A percentile compares a stretch with the other conserved stretches of the same genome.
Conservation (phyloP, 2,329 filamentous ascomycete species). For the Graphilbum fragrans region DNA sequence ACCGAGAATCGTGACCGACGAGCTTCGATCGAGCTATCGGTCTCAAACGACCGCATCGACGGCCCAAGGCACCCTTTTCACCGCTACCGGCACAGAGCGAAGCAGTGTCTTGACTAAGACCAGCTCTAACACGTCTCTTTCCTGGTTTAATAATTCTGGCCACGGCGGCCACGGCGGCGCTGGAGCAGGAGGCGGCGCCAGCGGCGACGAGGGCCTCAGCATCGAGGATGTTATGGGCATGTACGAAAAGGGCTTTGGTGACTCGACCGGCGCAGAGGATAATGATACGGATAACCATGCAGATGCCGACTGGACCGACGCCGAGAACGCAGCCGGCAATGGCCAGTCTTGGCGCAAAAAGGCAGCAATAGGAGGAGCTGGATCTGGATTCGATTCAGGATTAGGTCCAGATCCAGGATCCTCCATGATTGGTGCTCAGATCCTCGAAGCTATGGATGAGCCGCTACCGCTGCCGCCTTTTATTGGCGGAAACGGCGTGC, state of each 20-base stretch:
- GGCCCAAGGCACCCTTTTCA: slow-evolving; percentile 38
- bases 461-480: neutral
- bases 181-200: slow-evolving; percentile 23
- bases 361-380: neutral
- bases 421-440: too few relatives aligned
- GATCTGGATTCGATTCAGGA: neutral
- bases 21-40: slow-evolving; percentile 42
- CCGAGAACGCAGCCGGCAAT: slow-evolving; percentile 6
- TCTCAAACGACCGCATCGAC: slow-evolving; percentile 43
- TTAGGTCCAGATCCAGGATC: too few relatives aligned
- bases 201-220: slow-evolving; percentile 43
- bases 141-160: slow-evolving; percentile 27
- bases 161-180: slow-evolving; percentile 38
- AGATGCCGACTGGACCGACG: slow-evolving; percentile 16
- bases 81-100: slow-evolving; percentile 53
- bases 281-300: slow-evolving; percentile 19
- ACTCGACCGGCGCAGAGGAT: slow-evolving; percentile 33
- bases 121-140: slow-evolving; percentile 54
- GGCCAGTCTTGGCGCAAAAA: neutral
- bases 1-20: slow-evolving; percentile 38
- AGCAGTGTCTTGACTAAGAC: slow-evolving; percentile 73
- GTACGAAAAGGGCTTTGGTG: slow-evolving; percentile 52
- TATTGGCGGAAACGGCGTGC: neutral
- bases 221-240: slow-evolving; percentile 60
- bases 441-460: neutral